These are phyloP conservation scores for Chlorella vulgaris DNA, from an alignment of 139 green algal species.

Conservation along the genomic window DNA sequence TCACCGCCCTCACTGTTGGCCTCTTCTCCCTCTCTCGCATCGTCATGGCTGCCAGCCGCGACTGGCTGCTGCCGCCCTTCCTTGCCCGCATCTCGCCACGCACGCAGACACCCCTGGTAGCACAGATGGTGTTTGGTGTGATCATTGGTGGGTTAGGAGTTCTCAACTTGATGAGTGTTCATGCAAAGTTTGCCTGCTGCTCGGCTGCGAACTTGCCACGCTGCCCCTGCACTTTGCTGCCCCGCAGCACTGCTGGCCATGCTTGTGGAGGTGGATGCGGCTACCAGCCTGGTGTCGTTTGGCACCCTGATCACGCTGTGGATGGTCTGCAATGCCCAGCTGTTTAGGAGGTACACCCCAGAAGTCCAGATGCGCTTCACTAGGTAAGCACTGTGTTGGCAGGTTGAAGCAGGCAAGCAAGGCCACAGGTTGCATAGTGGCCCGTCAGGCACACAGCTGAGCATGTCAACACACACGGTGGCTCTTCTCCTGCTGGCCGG, in stretches of 20 bases:
- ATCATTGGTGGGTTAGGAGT: conserved; percentile 31
- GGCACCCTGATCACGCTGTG: conserved; percentile 31
- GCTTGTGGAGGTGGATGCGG: conserved; percentile 23
- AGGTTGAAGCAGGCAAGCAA: neutral
- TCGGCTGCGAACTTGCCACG: neutral
- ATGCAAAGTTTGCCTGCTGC: too few relatives aligned
- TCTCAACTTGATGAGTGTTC: too few relatives aligned
- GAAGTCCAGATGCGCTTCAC: conserved; percentile 46
- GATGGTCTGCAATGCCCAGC: conserved; percentile 40
- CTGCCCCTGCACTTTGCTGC: neutral
- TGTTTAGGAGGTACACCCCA: conserved; percentile 42
- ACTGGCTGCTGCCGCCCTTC: conserved; percentile 49
- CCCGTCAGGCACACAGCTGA: neutral
- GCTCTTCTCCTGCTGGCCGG: neutral
- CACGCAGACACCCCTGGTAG: conserved; percentile 47
- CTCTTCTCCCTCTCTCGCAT: conserved; percentile 40
- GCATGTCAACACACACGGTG: neutral
- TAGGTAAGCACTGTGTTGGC: neutral
- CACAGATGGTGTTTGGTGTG: conserved; percentile 37
- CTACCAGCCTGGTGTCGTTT: conserved; percentile 12
- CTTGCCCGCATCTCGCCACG: conserved; percentile 32
- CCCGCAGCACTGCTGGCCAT: conserved; percentile 34
- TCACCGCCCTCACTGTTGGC: conserved; percentile 40
- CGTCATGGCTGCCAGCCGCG: conserved; percentile 36
- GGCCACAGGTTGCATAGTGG: neutral